A percentile compares a stretch with the other conserved stretches of the same genome.
These are phyloP conservation scores for Neofusicoccum sp. DNA, from an alignment of 2,329 filamentous ascomycete genomes.

Conservation along the genomic window DNA sequence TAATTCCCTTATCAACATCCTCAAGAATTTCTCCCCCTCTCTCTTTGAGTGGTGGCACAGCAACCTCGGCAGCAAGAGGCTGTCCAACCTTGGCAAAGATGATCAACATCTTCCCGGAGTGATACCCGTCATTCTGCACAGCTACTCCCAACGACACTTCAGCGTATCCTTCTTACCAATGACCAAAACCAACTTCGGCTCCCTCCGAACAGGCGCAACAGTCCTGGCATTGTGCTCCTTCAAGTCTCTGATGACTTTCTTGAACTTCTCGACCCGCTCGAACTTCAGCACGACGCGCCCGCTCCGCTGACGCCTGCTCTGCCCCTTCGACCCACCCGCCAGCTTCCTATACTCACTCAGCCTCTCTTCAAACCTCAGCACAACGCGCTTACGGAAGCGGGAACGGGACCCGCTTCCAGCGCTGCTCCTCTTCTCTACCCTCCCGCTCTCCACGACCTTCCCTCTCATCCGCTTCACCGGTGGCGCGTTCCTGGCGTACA, in stretches of 20 bases:
- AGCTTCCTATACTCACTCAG: neutral
- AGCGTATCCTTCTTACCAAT: neutral
- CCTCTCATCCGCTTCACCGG: neutral
- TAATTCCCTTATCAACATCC: no score
- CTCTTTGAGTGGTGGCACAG: no score
- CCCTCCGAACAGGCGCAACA: neutral
- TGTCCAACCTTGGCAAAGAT: neutral
- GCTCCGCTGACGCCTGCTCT: neutral
- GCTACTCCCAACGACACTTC: neutral
- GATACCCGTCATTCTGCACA: neutral
- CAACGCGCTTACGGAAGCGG: neutral
- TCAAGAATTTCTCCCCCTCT: no score
- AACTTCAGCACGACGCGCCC: constrained; percentile 1
- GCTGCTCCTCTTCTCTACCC: neutral
- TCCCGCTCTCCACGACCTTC: neutral
- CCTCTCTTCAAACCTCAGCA: neutral
- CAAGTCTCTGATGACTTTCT: neutral
- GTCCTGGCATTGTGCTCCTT: neutral
- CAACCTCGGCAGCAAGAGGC: no score
- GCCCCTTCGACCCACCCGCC: neutral
- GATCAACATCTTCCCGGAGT: neutral
- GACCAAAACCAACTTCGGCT: neutral
- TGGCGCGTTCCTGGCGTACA: neutral
- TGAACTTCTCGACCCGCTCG: neutral
- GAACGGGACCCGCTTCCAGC: neutral